Evolutionary conservation across 2,329 filamentous ascomycete genomes (phyloP), one percentile per base, ranked within the genome.

Genomic region (Neoscytalidium dimidiatum): DNA sequence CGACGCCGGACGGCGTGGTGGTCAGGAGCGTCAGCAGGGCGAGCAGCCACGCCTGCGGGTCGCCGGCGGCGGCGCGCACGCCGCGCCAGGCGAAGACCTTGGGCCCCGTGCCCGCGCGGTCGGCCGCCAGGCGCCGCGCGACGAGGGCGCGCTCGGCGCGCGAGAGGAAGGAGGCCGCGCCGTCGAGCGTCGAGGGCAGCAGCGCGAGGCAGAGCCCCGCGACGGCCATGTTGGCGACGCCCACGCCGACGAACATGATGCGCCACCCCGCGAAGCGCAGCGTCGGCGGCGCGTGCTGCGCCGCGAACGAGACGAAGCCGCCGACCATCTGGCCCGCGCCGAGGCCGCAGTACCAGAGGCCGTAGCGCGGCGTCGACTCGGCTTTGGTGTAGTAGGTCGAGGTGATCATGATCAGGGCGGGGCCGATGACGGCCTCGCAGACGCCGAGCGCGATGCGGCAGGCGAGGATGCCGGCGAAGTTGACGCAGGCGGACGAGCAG

Each of bases 401-500:
- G 67, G 83, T 86, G 69, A 89, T 84, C 61, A 89, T 79, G 78
- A 88, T 85, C 64, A 88, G 74, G 0, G 83, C 86, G 1, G 87
- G 87, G 1, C 83, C 84, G 63, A 88, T 84, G 2, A 84, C 85
- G 2, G 86, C 84, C 68, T 83, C 87, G 65, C 88, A 88, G 57
- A 86, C 81, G 33, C 87, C 87, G 1, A 89, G 77, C 68, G 88
- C 85, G 68, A 87, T 77, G 13, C 51, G 51, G 51, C 51, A 56
- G 19, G 81, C 82, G 3, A 88, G 79, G 7, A 89, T 74, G 0
- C 81, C 82, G 23, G 73, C 77, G 70, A 86, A 88, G 71, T 83
- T 81, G 58, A 80, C 79, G 14, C 83, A 81, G 3, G 84, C 86
- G 0, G 84, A 84, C 26, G 83, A 84, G 65, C 81, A 83, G 3